These are phyloP conservation scores for Bacidia rubella DNA, from an alignment of 495 filamentous ascomycete genomes.

Conservation along the genomic window DNA sequence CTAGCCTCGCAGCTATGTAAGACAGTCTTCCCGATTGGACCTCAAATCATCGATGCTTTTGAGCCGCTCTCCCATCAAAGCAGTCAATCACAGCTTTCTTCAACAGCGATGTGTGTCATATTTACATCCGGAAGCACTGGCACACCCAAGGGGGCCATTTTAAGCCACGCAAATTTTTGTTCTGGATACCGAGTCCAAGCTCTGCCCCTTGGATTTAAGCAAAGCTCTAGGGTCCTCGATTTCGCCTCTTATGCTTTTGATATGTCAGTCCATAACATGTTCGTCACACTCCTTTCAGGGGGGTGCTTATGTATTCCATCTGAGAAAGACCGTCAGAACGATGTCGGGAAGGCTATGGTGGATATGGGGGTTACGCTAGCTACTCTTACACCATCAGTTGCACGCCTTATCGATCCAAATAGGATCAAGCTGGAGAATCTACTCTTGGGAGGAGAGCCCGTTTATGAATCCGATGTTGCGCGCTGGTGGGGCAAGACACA, in stretches of 20 bases:
- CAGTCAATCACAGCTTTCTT: background rate
- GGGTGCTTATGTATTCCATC: slow-evolving; percentile 41
- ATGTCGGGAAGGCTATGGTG: slow-evolving; percentile 19
- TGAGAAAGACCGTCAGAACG: slow-evolving; percentile 27
- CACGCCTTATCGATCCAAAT: background rate
- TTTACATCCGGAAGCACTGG: slow-evolving; percentile 24
- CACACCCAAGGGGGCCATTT: slow-evolving; percentile 16
- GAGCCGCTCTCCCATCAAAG: background rate
- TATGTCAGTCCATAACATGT: background rate
- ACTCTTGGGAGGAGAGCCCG: background rate
- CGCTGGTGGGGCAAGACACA: background rate
- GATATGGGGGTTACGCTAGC: no score
- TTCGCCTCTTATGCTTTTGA: slow-evolving; percentile 1
- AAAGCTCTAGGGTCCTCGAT: background rate
- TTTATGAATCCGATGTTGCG: background rate
- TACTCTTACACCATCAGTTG: background rate
- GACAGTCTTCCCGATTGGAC: slow-evolving; percentile 14
- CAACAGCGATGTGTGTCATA: slow-evolving; percentile 16
- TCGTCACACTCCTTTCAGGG: slow-evolving; percentile 15
- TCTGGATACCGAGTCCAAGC: background rate
- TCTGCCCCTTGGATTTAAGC: background rate
- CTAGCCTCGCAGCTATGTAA: slow-evolving; percentile 10
- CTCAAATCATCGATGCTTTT: background rate
- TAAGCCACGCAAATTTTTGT: slow-evolving; percentile 14
- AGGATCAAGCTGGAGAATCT: background rate